Evolutionary conservation across 805 yeast genomes (phyloP).

Genomic region (Sungouiella blattae): DNA sequence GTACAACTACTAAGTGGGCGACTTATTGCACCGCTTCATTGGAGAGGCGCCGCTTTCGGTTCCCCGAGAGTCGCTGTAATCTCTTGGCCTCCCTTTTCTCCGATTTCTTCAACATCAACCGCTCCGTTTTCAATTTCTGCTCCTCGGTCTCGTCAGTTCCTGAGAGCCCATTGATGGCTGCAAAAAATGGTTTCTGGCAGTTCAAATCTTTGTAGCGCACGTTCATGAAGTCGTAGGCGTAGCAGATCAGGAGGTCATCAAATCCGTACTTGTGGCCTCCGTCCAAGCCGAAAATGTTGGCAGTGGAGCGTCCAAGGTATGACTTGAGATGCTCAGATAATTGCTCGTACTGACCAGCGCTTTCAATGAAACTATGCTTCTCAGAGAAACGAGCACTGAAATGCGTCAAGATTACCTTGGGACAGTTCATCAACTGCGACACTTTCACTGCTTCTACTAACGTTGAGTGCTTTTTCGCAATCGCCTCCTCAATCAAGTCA

Average conservation of each 20-base stretch:
- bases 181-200: slow-evolving; percentile 24
- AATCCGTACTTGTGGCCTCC: slow-evolving; percentile 10
- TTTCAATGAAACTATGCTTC: slow-evolving; percentile 27
- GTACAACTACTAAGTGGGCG: too few species aligned
- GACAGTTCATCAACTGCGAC: slow-evolving; percentile 67
- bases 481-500: slow-evolving; percentile 72
- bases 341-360: slow-evolving; percentile 19
- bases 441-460: slow-evolving; percentile 79
- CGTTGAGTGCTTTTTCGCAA: slow-evolving; percentile 80
- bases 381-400: slow-evolving; percentile 80
- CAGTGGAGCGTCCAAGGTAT: slow-evolving; percentile 24
- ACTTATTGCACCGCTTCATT: too few species aligned
- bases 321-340: slow-evolving; percentile 21
- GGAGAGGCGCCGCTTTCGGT: slow-evolving; percentile 1
- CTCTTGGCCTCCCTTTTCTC: slow-evolving; percentile 38
- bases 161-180: slow-evolving; percentile 24
- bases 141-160: slow-evolving; percentile 11
- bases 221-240: slow-evolving; percentile 39
- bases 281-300: slow-evolving; percentile 24
- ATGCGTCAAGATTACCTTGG: slow-evolving; percentile 76
- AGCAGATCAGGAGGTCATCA: slow-evolving; percentile 34
- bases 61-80: slow-evolving; percentile 21
- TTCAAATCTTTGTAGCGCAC: slow-evolving; percentile 25
- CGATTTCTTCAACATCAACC: slow-evolving; percentile 21
- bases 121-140: slow-evolving; percentile 20